Evolutionary conservation across 768 basidiomycete species (phyloP), one percentile per base, ranked within the genome.

Genomic region (Goffeauzyma gilvescens): DNA sequence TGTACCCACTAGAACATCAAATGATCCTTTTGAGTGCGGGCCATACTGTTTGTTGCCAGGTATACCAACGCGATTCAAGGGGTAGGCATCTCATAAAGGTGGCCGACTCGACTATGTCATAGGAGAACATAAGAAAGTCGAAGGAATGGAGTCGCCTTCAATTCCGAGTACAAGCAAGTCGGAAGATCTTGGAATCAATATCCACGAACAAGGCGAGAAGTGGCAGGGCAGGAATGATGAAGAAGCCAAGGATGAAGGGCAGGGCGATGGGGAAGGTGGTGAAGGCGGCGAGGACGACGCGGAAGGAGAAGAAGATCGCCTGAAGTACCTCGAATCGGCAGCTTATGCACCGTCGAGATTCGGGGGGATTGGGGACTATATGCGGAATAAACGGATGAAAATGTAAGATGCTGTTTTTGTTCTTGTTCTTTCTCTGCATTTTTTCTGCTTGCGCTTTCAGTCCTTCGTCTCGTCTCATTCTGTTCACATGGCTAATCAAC

Each of bases 351-450:
- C 80, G 2, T 74, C 79, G 23, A 72, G 68, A 26, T 95, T 89
- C 59, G 86, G 83, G 12, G 75, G 74, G 1, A 83, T 75, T 49
- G 81, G 80, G 0, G 78, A 87, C 55, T 95, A 93, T 57, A 85
- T 93, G 83, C 64, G 70, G 2, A 70, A 86, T 46, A 95, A 95
- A 65, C 74, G 90, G 2, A 78, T 80, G 23, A 96, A 96, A 61
- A 61, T 96, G 37, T 81, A 81, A 52, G 75, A n/a, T n/a, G n/a
- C n/a, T n/a, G n/a, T n/a, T n/a, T n/a, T n/a, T n/a, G n/a, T n/a
- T n/a, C n/a, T n/a, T n/a, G n/a, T n/a, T n/a, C n/a, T n/a, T n/a
- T n/a, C n/a, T n/a, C n/a, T n/a, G n/a, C n/a, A n/a, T n/a, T n/a
- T n/a, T n/a, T n/a, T n/a, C n/a, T n/a, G 84, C 4, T 81, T 86